These are phyloP conservation scores for Lanzia echinophila DNA, from an alignment of 2,329 filamentous ascomycete species.

Conservation along the genomic window DNA sequence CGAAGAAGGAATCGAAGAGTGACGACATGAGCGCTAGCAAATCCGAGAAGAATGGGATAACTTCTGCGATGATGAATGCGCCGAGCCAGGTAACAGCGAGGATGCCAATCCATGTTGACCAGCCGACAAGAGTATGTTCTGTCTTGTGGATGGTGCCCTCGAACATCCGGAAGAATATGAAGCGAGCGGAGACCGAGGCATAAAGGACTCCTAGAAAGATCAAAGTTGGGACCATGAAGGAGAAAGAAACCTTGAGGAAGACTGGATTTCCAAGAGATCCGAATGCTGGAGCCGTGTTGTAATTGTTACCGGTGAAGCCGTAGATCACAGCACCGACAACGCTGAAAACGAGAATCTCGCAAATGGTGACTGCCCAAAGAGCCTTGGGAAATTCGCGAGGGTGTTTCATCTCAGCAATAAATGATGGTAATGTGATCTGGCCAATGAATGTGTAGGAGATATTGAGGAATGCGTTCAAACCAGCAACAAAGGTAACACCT, in stretches of 20 bases:
- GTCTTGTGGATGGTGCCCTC: constrained; percentile 70
- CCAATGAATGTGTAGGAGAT: constrained; percentile 96
- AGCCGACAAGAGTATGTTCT: constrained; percentile 74
- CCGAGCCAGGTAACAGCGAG: constrained; percentile 70
- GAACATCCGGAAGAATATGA: constrained; percentile 88
- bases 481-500: constrained; percentile 73
- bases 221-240: constrained; percentile 91
- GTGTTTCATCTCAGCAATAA: constrained; percentile 88
- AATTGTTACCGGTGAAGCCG: constrained; percentile 81
- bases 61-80: constrained; percentile 87
- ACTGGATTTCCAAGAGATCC: constrained; percentile 67
- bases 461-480: constrained; percentile 85
- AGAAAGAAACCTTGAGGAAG: constrained; percentile 85
- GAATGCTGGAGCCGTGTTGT: constrained; percentile 82
- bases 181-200: constrained; percentile 81
- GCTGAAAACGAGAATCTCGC: constrained; percentile 79
- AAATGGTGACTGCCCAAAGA: constrained; percentile 82
- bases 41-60: constrained; percentile 85
- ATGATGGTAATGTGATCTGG: constrained; percentile 87
- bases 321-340: constrained; percentile 77
- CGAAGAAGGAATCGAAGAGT: constrained; percentile 87
- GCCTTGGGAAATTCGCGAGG: constrained; percentile 85
- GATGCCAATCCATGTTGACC: constrained; percentile 71
- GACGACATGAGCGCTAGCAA: constrained; percentile 71
- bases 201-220: constrained; percentile 90